Evolutionary conservation across 352 stramenopile species (phyloP), one percentile per base, ranked within the genome.

Genomic region (Phytophthora colocasiae): DNA sequence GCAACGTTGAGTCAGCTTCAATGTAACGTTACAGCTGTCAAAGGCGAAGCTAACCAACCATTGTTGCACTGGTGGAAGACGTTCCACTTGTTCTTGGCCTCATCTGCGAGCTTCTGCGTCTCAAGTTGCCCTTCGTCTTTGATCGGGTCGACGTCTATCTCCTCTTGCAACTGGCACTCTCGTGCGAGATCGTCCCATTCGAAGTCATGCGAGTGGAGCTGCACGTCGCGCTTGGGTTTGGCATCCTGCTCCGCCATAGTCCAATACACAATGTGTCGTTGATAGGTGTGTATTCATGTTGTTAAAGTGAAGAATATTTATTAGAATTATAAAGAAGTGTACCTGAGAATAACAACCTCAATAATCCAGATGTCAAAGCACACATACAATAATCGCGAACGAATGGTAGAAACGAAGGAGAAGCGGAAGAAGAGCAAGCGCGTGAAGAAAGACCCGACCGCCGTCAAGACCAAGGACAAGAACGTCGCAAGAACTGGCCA

Each of bases 161-260:
- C 38, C 12, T 71, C 46, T 36, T 66, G 52, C 53, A 52, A 29
- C 26, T 66, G 60, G 27, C 83, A 92, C 65, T 69, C 69, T 39
- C 59, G 69, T 26, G 85, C 85, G 39, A 91, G 77, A 22, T 92
- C 83, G 22, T 83, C 77, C 85, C 85, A 92, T 52, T 83, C 81
- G 61, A 93, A 93, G 68, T 93, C 85, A 52, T 85, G 77, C 69
- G 81, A 91, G 63, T 93, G 80, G 3, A 93, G 66, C 69, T 89
- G 66, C 69, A 92, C 83, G 26, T 75, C 46, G 12, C 62, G 63
- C 41, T 66, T 60, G 10, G 29, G 29, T 31, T 60, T 59, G 27
- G 41, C 19, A 17, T 51, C 41, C 31, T 34, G 41, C 19, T 63
- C 26, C 43, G 46, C 36, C 56, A 56, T 60, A 7, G 11, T 56